Conservation (phyloP, 2,329 filamentous ascomycete genomes). For the Aulographum hederae region DNA sequence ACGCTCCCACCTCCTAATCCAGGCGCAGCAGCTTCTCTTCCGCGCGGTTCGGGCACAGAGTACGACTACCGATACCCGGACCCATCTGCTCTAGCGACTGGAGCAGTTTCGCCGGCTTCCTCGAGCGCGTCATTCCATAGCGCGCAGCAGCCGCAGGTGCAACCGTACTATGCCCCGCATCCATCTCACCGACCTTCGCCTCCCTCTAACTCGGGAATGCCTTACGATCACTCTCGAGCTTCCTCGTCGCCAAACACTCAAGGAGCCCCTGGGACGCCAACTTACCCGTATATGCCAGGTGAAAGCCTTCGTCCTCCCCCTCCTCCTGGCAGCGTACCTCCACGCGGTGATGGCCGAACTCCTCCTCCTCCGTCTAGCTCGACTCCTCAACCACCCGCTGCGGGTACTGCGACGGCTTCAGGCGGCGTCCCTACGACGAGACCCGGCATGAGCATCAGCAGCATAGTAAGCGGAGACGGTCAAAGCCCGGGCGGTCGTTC, state of each 20-base stretch:
- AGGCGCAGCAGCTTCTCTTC: slow-evolving; percentile 6
- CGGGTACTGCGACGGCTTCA: background rate
- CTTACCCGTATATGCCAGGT: no score
- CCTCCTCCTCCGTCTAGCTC: background rate
- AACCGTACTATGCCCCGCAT: background rate
- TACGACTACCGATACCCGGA: slow-evolving; percentile 24
- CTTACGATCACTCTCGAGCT: background rate
- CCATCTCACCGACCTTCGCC: background rate
- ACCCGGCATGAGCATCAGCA: background rate
- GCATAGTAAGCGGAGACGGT: background rate
- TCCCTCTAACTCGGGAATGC: background rate
- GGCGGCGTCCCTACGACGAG: background rate
- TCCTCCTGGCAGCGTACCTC: background rate
- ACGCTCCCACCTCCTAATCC: slow-evolving; percentile 30
- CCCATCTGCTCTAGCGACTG: slow-evolving; percentile 7
- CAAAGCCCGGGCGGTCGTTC: background rate
- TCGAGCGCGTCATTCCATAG: background rate
- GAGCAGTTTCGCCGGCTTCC: background rate
- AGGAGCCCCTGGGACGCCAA: no score
- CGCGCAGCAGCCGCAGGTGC: background rate
- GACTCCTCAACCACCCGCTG: background rate
- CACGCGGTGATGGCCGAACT: background rate
- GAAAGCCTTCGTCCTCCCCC: background rate
- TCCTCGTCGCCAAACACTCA: background rate
- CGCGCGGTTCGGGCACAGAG: slow-evolving; percentile 9